A percentile compares a stretch with the other conserved stretches of the same genome.
Conservation (phyloP, 2,329 filamentous ascomycete species). For the Neodidymelliopsis sp. region DNA sequence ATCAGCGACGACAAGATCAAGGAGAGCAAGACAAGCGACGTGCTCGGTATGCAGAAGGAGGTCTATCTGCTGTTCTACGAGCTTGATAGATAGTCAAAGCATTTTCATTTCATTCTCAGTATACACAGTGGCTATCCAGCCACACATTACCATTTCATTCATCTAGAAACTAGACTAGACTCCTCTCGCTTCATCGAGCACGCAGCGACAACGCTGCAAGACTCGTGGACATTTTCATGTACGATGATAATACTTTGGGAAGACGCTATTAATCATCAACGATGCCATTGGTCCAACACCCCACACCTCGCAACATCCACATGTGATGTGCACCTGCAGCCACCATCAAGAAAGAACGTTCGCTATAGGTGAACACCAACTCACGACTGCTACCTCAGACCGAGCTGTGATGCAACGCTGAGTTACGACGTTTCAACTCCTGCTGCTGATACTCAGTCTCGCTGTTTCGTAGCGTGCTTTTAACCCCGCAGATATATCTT, state of each 20-base stretch:
- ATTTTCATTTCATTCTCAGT: background rate
- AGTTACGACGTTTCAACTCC: background rate
- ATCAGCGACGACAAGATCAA: conserved; percentile 98
- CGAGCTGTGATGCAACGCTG: conserved; percentile 37
- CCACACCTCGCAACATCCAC: conserved; percentile 24
- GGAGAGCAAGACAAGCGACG: conserved; percentile 90
- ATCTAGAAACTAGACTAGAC: conserved; percentile 12
- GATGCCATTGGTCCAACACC: conserved; percentile 26
- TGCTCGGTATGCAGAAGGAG: conserved; percentile 91
- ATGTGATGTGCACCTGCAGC: conserved; percentile 15
- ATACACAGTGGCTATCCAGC: too few relatives aligned
- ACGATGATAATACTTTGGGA: background rate
- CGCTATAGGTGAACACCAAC: background rate
- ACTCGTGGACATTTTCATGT: background rate
- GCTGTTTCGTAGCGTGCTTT: background rate
- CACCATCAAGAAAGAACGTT: background rate
- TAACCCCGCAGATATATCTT: conserved; percentile 17
- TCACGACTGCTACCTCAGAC: conserved; percentile 4
- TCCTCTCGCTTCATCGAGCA: conserved; percentile 2
- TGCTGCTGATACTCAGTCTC: background rate
- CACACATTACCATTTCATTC: background rate
- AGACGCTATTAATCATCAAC: conserved; percentile 29
- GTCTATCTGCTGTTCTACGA: conserved; percentile 98
- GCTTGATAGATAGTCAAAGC: conserved; percentile 61
- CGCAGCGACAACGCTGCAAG: background rate